Base-by-base conservation (phyloP, 78 protist species). In the Planoprotostelium fungivorum region DNA sequence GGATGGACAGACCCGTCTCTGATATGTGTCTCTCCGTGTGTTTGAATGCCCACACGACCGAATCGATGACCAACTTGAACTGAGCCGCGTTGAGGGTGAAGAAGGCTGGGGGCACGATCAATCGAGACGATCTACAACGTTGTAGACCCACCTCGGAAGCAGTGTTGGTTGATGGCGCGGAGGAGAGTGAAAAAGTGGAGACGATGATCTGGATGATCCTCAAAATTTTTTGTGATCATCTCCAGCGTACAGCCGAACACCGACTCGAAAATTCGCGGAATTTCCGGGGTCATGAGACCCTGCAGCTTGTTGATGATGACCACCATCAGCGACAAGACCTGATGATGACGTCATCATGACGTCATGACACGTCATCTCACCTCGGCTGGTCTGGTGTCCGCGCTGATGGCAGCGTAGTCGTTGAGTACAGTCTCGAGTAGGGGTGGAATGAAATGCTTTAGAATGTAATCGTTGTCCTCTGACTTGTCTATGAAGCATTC, bases 181-280 rank as follows among this genome's bases (percentile, higher is more conserved):
- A 98, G 90, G 73, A 98, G 84, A n/a, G 92, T 92, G 94, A 96
- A 98, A 85, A 98, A 96, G 39, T 93, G 88, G 38, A 92, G 29
- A 29, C 99, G 96, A 86, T 96, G 98, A 83, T 97, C 98, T 38
- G 99, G 99, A 88, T 38, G 97, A 89, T 96, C 99, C 38, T 92
- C 94, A 37, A 94, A 91, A 91, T 98, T 95, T 51, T 87, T 89
- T 34, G 93, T 96, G 91, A 98, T 95, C 99, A 98, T 97, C 38
- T 93, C 95, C 38, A 98, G 90, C 28, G 99, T 98, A 28, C 89
- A 84, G 83, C 94, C 95, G 63, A 98, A 97, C 38, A 96, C 94
- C 1, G 93, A 88, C 38, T 94, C 98, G 28, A 98, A 86, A 29
- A 98, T 94, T 87, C 90, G 84, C 37, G 98, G 96, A 31, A 96